Evolutionary conservation across 768 basidiomycete species (phyloP).

Genomic region (Heimioporus sp.): DNA sequence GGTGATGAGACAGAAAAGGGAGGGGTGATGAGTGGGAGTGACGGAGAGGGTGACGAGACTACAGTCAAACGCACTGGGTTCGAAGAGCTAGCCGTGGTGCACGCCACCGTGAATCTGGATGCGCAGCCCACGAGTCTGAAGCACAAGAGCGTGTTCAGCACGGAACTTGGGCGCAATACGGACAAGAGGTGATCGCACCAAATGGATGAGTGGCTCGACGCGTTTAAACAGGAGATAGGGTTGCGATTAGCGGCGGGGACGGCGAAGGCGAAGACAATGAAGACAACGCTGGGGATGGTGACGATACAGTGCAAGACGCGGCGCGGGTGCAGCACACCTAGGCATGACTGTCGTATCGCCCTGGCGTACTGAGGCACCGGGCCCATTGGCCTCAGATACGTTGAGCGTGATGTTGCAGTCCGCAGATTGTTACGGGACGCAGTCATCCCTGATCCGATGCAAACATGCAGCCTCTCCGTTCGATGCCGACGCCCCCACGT

Average conservation of each 20-base stretch:
- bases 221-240: slow-evolving; percentile 71
- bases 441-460: slow-evolving; percentile 3
- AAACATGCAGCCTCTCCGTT: slow-evolving; percentile 6
- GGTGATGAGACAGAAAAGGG: slow-evolving; percentile 51
- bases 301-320: slow-evolving; percentile 24
- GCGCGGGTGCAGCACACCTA: slow-evolving; percentile 55
- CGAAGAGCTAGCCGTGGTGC: slow-evolving; percentile 65
- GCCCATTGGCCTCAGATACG: slow-evolving; percentile 49
- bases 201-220: slow-evolving; percentile 63
- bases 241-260: slow-evolving; percentile 33
- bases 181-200: slow-evolving; percentile 60
- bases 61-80: slow-evolving; percentile 66
- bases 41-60: slow-evolving; percentile 36
- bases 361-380: slow-evolving; percentile 34
- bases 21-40: slow-evolving; percentile 30
- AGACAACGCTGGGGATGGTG: slow-evolving; percentile 28
- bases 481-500: slow-evolving; percentile 20
- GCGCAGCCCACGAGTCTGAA: slow-evolving; percentile 24
- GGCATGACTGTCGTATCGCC: slow-evolving; percentile 63
- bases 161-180: slow-evolving; percentile 99
- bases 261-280: background rate
- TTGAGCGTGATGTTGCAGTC: slow-evolving; percentile 72
- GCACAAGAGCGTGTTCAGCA: slow-evolving; percentile 78
- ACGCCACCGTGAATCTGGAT: slow-evolving; percentile 33
- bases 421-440: slow-evolving; percentile 45